These are phyloP conservation scores for Coniella lustricola DNA, from an alignment of 2,329 filamentous ascomycete species.

Conservation along the genomic window DNA sequence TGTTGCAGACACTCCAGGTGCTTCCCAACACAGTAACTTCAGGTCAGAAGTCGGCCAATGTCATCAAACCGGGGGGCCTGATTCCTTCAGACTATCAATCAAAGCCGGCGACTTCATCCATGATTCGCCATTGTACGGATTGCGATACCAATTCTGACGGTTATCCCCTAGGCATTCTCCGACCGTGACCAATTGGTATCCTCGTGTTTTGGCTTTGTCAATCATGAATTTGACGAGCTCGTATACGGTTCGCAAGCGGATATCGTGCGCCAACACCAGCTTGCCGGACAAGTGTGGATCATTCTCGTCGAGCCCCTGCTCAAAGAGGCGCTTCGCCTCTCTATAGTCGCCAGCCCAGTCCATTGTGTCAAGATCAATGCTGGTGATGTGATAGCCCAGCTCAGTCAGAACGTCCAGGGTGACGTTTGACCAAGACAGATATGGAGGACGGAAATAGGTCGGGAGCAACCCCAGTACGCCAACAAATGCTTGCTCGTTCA, in stretches of 20 bases:
- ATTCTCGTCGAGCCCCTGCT: neutral
- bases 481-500: conserved; percentile 38
- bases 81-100: no score
- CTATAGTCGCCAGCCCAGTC: conserved; percentile 15
- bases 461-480: conserved; percentile 38
- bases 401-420: conserved; percentile 17
- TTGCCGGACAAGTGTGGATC: neutral
- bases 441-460: conserved; percentile 21
- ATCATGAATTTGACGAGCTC: conserved; percentile 40
- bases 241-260: conserved; percentile 39
- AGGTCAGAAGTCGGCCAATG: no score
- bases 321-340: conserved; percentile 7
- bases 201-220: conserved; percentile 32
- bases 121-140: conserved; percentile 5
- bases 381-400: conserved; percentile 31
- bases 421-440: conserved; percentile 3
- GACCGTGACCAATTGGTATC: conserved; percentile 43
- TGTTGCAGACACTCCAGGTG: no score
- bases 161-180: conserved; percentile 50
- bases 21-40: no score
- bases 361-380: conserved; percentile 22
- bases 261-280: conserved; percentile 34
- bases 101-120: neutral
- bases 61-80: no score
- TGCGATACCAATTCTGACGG: conserved; percentile 45